Evolutionary conservation across 371 early-diverging fungal species (phyloP), one percentile per base, ranked within the genome.

Genomic region (Batkoa obscura): DNA sequence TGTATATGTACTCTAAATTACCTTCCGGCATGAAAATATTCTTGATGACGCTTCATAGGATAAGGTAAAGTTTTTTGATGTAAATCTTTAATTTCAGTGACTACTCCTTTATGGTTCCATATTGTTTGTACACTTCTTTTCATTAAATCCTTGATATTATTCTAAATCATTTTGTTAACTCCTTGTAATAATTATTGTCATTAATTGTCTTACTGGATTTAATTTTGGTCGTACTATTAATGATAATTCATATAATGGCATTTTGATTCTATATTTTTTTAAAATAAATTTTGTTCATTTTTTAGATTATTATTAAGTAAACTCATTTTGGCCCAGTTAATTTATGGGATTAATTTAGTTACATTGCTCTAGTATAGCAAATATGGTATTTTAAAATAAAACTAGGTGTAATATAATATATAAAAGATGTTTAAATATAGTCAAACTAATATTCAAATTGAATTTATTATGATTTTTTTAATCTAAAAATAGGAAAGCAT

Each of bases 211-310:
- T 50, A 36, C 50, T 3, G 2, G 17, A 15, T 3, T 50, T 31
- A 50, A 12, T 31, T 34, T 34, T 3, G 13, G 13, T 31, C 50
- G 17, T 31, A 50, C 34, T 31, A 50, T 50, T 30, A 50, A 50
- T 31, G 32, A 50, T 50, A 50, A 15, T 50, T 50, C 50, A 34
- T 50, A 50, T 50, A 50, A 50, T 31, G 50, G 50, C 50, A 50
- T 50, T 34, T n/a, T 36, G n/a, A n/a, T n/a, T n/a, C n/a, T n/a
- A n/a, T n/a, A n/a, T n/a, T n/a, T n/a, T n/a, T n/a, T n/a, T n/a
- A n/a, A n/a, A n/a, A n/a, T n/a, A n/a, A n/a, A n/a, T n/a, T n/a
- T n/a, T n/a, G n/a, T n/a, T n/a, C n/a, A n/a, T n/a, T n/a, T n/a
- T n/a, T n/a, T n/a, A n/a, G n/a, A n/a, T n/a, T n/a, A n/a, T n/a